A percentile compares a stretch with the other conserved stretches of the same genome.
Conservation (phyloP, 192 early-diverging fungal species). For the Funneliformis geosporum region DNA sequence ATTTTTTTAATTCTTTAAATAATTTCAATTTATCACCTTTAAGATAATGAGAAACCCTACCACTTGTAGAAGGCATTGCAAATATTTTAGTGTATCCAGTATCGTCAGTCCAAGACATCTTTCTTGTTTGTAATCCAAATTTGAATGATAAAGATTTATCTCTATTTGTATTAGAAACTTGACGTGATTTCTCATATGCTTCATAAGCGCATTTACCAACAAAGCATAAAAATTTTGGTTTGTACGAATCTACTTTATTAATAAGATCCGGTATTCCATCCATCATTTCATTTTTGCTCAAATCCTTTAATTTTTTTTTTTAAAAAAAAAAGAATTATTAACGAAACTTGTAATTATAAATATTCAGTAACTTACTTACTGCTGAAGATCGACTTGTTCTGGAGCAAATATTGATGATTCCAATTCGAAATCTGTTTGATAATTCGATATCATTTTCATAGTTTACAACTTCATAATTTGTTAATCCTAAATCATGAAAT, state of each 20-base stretch:
- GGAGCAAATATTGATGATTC: slow-evolving; percentile 65
- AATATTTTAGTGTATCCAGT: not conserved
- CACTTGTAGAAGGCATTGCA: slow-evolving; percentile 46
- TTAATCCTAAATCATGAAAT: slow-evolving; percentile 32
- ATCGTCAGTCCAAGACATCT: slow-evolving; percentile 4
- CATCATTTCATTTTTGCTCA: slow-evolving; percentile 59
- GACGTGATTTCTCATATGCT: slow-evolving; percentile 45
- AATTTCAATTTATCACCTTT: slow-evolving; percentile 63
- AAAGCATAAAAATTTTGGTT: slow-evolving; percentile 66
- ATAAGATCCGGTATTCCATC: slow-evolving; percentile 60
- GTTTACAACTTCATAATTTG: slow-evolving; percentile 42
- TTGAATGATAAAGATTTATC: not conserved
- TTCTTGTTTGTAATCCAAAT: slow-evolving; percentile 8
- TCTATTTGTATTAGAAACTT: not conserved
- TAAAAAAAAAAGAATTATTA: not conserved
- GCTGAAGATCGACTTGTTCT: slow-evolving; percentile 53
- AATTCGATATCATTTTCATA: slow-evolving; percentile 57
- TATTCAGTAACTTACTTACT: not conserved
- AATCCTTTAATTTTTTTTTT: slow-evolving; percentile 40
- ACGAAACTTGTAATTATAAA: not conserved
- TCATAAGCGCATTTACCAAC: slow-evolving; percentile 72
- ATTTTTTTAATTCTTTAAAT: slow-evolving; percentile 38
- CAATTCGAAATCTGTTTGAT: slow-evolving; percentile 54
- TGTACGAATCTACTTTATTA: slow-evolving; percentile 60
- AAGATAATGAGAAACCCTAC: slow-evolving; percentile 62